phyloP scores from a whole-genome alignment of 2,329 filamentous ascomycete genomes.

The Fusarium verrucosum region DNA sequence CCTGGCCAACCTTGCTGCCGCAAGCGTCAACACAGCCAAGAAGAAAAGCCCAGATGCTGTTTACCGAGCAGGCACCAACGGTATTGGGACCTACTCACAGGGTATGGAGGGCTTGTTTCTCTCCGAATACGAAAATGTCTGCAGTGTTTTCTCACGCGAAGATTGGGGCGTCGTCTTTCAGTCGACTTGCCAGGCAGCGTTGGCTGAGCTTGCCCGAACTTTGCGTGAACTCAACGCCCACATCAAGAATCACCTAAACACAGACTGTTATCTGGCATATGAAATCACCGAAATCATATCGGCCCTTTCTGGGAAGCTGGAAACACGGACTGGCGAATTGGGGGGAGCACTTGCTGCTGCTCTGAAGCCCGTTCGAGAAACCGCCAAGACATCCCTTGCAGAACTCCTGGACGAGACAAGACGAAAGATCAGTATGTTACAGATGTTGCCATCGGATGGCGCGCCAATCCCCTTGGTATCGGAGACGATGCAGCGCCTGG shows the following conservation, averaged over 20 bases:
- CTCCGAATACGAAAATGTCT: constrained; percentile 91
- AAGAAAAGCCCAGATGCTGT: constrained; percentile 83
- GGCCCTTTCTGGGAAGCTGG: constrained; percentile 79
- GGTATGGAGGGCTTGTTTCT: constrained; percentile 87
- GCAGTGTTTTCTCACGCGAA: constrained; percentile 83
- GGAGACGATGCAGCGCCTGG: constrained; percentile 86
- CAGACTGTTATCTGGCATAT: constrained; percentile 94
- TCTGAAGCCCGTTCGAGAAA: constrained; percentile 89
- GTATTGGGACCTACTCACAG: constrained; percentile 87
- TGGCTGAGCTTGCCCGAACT: constrained; percentile 86
- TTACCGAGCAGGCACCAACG: constrained; percentile 89
- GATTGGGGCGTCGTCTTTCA: constrained; percentile 85
- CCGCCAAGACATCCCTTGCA: constrained; percentile 84
- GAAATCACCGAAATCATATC: constrained; percentile 94
- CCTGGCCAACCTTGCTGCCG: constrained; percentile 85
- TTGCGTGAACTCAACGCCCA: constrained; percentile 89
- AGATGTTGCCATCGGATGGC: constrained; percentile 79
- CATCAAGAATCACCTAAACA: constrained; percentile 84
- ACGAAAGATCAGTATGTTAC: constrained; percentile 71
- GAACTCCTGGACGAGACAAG: constrained; percentile 87
- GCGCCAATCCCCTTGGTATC: constrained; percentile 79
- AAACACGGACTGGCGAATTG: constrained; percentile 83
- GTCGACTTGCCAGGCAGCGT: constrained; percentile 77
- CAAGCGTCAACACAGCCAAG: constrained; percentile 83
- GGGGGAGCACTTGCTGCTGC: constrained; percentile 85